A percentile compares a stretch with the other conserved stretches of the same genome.
phyloP scores from a whole-genome alignment of 495 filamentous ascomycete genomes.

The Xylaria sp. region DNA sequence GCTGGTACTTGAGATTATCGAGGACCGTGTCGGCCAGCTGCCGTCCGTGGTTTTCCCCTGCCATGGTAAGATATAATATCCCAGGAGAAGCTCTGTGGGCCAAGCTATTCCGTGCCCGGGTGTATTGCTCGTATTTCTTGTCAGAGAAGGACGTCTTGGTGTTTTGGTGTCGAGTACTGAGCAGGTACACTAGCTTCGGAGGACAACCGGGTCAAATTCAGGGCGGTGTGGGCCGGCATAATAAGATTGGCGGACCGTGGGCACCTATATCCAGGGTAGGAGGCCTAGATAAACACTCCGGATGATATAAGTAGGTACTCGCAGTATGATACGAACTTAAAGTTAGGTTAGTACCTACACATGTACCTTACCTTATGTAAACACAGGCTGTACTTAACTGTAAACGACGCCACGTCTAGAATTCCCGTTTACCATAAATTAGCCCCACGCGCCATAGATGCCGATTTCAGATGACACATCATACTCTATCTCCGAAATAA shows the following conservation, averaged over 20 bases:
- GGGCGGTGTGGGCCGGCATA: slow-evolving; percentile 2
- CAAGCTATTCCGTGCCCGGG: background rate
- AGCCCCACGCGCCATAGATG: background rate
- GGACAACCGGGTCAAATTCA: background rate
- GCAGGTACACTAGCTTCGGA: background rate
- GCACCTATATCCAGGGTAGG: background rate
- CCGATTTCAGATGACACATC: background rate
- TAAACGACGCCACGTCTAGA: too few relatives aligned
- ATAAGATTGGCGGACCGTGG: background rate
- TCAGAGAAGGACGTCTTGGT: background rate
- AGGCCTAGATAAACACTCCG: background rate
- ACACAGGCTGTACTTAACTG: too few relatives aligned
- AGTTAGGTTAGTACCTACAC: too few relatives aligned
- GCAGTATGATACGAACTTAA: too few relatives aligned
- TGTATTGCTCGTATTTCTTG: background rate
- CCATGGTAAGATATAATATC: slow-evolving; percentile 32
- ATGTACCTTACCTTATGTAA: background rate
- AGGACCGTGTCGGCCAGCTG: slow-evolving; percentile 71
- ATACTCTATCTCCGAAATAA: background rate
- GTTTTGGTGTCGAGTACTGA: background rate
- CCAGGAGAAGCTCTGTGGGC: background rate
- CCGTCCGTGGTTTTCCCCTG: slow-evolving; percentile 30
- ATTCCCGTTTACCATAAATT: too few relatives aligned
- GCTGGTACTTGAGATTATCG: slow-evolving; percentile 85
- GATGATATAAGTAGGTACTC: background rate